These are phyloP conservation scores for Tuber borchii DNA, from an alignment of 495 filamentous ascomycete genomes.

Conservation along the genomic window DNA sequence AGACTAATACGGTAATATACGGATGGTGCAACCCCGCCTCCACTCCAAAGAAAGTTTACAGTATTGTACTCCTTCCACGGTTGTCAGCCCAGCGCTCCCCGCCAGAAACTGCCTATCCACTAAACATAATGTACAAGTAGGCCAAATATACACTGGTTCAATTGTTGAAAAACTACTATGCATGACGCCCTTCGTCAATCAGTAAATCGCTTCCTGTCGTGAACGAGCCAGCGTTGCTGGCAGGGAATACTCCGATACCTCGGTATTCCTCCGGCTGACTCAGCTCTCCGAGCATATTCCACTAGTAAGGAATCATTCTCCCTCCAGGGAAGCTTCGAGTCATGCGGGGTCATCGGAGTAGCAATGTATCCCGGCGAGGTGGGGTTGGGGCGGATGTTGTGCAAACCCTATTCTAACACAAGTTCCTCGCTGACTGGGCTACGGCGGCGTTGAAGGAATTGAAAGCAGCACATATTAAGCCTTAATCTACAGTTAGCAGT, in stretches of 20 bases:
- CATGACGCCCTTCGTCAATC: slow-evolving; percentile 74
- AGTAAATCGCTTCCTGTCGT: slow-evolving; percentile 77
- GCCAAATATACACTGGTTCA: background rate
- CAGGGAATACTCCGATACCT: slow-evolving; percentile 72
- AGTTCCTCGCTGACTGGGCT: slow-evolving; percentile 56
- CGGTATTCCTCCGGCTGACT: slow-evolving; percentile 61
- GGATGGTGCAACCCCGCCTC: background rate
- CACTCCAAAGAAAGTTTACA: background rate
- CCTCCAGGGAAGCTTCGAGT: slow-evolving; percentile 57
- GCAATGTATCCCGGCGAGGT: slow-evolving; percentile 65
- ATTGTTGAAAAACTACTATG: slow-evolving; percentile 54
- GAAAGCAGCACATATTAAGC: slow-evolving; percentile 60
- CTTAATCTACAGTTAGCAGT: slow-evolving; percentile 44
- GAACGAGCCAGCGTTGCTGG: slow-evolving; percentile 79
- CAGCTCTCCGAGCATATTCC: slow-evolving; percentile 64
- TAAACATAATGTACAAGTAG: background rate
- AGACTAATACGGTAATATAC: background rate
- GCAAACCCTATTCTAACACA: slow-evolving; percentile 69
- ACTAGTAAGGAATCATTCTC: slow-evolving; percentile 56
- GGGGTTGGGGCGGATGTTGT: slow-evolving; percentile 62
- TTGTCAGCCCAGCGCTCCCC: background rate
- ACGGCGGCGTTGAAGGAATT: slow-evolving; percentile 66
- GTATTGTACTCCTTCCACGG: background rate
- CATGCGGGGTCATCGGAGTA: slow-evolving; percentile 61
- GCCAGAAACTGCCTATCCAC: background rate